These are phyloP conservation scores for Pugionium cornutum DNA, from an alignment of 345 rosid species.

Conservation along the genomic window DNA sequence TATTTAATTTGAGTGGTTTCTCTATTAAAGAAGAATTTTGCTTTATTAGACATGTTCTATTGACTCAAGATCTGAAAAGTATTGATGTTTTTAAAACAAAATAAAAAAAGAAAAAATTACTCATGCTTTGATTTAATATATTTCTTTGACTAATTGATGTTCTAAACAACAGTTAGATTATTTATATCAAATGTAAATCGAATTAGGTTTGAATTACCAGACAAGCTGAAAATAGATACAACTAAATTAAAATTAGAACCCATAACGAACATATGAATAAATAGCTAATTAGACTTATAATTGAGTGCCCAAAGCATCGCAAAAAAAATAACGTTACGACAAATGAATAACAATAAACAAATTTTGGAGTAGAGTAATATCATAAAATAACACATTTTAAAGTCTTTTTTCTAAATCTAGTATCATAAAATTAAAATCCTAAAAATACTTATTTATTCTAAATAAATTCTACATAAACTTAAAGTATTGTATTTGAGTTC, in stretches of 20 bases:
- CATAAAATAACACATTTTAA: no score
- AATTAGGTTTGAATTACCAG: neutral
- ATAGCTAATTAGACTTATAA: slow-evolving; percentile 20
- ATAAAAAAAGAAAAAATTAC: no score
- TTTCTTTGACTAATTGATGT: neutral
- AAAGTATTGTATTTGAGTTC: no score
- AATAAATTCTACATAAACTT: no score
- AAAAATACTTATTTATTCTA: no score
- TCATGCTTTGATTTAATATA: neutral
- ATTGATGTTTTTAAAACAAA: no score
- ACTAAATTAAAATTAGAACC: no score
- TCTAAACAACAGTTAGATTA: neutral
- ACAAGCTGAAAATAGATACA: no score
- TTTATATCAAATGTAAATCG: neutral
- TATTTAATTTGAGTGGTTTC: neutral
- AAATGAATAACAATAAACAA: slow-evolving; percentile 21
- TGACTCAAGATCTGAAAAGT: no score
- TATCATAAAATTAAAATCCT: no score
- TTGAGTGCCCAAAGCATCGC: neutral
- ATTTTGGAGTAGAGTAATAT: no score
- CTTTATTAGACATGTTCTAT: neutral
- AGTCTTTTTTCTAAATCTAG: no score
- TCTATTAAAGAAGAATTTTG: neutral
- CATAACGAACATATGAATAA: slow-evolving; percentile 11
- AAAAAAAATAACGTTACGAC: neutral